These are phyloP conservation scores for Fusarium clavum DNA, from an alignment of 2,329 filamentous ascomycete species.

Conservation along the genomic window DNA sequence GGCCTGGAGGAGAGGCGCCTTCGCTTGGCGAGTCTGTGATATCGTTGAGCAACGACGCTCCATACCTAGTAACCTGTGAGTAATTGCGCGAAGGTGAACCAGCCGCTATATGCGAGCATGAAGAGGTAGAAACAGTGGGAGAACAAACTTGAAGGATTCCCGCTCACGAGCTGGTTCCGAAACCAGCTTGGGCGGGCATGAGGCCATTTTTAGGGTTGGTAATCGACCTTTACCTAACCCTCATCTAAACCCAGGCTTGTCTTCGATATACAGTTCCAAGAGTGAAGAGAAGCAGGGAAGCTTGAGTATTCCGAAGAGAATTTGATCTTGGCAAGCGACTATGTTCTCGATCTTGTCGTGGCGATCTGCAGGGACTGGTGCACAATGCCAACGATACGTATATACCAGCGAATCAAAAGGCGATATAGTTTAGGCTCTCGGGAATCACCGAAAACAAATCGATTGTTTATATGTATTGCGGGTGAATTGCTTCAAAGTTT, in stretches of 20 bases:
- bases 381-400: background rate
- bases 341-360: background rate
- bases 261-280: background rate
- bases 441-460: background rate
- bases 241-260: background rate
- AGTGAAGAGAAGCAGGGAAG: background rate
- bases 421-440: background rate
- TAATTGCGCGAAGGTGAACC: background rate
- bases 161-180: constrained; percentile 30
- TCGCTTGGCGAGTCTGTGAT: constrained; percentile 18
- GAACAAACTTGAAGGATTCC: constrained; percentile 34
- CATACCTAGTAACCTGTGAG: constrained; percentile 22
- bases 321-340: background rate
- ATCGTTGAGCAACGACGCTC: constrained; percentile 26
- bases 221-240: background rate
- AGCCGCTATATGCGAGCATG: background rate
- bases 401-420: background rate
- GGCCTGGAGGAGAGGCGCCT: constrained; percentile 6
- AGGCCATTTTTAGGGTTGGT: constrained; percentile 9
- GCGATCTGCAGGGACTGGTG: background rate
- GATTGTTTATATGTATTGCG: background rate
- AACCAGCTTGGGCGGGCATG: constrained; percentile 15
- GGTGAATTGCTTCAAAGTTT: background rate
- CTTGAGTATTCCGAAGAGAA: background rate
- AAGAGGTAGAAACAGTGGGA: background rate